Conservation (phyloP, 345 rosid species). For the Citrus australasica region DNA sequence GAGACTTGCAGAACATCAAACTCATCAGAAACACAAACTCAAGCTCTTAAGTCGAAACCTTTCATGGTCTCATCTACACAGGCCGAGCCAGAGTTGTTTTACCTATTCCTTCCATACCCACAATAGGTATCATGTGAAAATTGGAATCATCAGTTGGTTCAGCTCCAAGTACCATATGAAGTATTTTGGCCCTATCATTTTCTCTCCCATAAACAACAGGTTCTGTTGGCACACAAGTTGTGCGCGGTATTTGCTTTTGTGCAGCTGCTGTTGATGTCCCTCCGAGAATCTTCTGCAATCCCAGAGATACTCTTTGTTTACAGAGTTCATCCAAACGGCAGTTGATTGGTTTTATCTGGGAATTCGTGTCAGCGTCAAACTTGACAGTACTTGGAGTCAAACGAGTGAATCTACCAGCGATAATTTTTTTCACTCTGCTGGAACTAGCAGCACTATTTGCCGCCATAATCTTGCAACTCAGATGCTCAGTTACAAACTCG, state of each 20-base stretch:
- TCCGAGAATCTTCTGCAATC: neutral
- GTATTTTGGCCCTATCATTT: neutral
- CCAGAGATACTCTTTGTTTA: neutral
- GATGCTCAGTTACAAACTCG: neutral
- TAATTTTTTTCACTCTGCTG: neutral
- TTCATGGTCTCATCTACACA: no score
- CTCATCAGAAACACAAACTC: constrained; percentile 4
- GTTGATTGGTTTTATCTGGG: neutral
- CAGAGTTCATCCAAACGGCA: neutral
- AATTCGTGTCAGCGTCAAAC: neutral
- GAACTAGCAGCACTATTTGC: neutral
- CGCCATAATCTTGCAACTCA: neutral
- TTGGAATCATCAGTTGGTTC: neutral
- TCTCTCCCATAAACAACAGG: neutral
- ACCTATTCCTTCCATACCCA: neutral
- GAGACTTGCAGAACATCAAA: neutral
- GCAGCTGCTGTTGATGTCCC: neutral
- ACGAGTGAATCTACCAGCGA: neutral
- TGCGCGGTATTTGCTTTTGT: neutral
- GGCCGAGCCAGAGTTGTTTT: constrained; percentile 1
- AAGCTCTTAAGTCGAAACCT: neutral
- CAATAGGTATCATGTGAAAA: neutral
- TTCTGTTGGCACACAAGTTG: neutral
- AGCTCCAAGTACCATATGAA: neutral
- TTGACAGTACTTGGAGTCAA: neutral